Percentiles rank a stretch among this genome's conserved stretches.
Conservation (phyloP, 495 filamentous ascomycete species). For the Rostrohypoxylon terebratum region DNA sequence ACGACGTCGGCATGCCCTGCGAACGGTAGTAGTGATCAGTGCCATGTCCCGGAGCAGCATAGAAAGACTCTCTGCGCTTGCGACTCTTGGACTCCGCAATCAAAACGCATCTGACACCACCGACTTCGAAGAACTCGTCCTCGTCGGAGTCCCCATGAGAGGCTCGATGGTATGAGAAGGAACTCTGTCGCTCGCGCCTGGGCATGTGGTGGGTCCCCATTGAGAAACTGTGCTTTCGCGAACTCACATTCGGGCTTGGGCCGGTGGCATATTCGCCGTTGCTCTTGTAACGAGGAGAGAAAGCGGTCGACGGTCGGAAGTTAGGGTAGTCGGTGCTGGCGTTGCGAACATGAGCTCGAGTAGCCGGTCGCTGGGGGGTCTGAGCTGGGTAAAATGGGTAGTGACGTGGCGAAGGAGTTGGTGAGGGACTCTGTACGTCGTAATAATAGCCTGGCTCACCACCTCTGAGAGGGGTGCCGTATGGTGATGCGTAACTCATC, state of each 20-base stretch:
- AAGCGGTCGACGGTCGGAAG: slow-evolving; percentile 53
- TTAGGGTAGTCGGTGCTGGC: slow-evolving; percentile 55
- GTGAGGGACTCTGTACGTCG: slow-evolving; percentile 62
- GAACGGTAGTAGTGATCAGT: slow-evolving; percentile 68
- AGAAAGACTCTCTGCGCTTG: slow-evolving; percentile 55
- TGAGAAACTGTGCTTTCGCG: slow-evolving; percentile 63
- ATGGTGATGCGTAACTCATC: slow-evolving; percentile 62
- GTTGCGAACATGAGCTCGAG: slow-evolving; percentile 60
- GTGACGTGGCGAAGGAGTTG: slow-evolving; percentile 63
- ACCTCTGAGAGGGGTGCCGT: slow-evolving; percentile 56
- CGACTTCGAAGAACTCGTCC: slow-evolving; percentile 67
- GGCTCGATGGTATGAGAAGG: slow-evolving; percentile 66
- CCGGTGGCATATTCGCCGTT: slow-evolving; percentile 68
- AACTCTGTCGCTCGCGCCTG: slow-evolving; percentile 62
- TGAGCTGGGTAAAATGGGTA: slow-evolving; percentile 58
- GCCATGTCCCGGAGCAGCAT: slow-evolving; percentile 59
- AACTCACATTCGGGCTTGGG: slow-evolving; percentile 65
- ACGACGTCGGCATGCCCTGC: slow-evolving; percentile 57
- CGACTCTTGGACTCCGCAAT: slow-evolving; percentile 58
- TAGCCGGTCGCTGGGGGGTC: slow-evolving; percentile 60
- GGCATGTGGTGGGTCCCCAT: slow-evolving; percentile 57
- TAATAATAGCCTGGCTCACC: slow-evolving; percentile 53
- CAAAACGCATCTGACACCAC: slow-evolving; percentile 60
- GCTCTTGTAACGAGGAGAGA: slow-evolving; percentile 64
- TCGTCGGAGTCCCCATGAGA: slow-evolving; percentile 71